A percentile compares a stretch with the other conserved stretches of the same genome.
phyloP scores from a whole-genome alignment of 441 rosid species.

The Rhodomyrtus psidioides region DNA sequence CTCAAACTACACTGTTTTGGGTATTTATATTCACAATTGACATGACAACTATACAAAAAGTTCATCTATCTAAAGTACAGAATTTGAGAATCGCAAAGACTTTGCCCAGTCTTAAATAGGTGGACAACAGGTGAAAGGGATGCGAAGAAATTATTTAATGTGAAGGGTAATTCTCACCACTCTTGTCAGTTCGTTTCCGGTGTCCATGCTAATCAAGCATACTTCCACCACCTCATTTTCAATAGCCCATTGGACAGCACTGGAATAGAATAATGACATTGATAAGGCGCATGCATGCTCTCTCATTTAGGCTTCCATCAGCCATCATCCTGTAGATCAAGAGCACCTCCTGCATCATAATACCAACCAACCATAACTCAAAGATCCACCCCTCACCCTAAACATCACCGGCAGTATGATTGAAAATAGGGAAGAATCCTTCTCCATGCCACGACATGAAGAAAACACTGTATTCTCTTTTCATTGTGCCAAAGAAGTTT shows the following conservation, averaged over 20 bases:
- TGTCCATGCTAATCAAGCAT: no score
- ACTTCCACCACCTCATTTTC: no score
- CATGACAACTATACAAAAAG: neutral
- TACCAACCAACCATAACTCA: neutral
- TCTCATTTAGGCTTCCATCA: neutral
- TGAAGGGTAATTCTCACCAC: no score
- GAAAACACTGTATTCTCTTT: neutral
- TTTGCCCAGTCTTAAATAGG: neutral
- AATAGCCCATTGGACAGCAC: no score
- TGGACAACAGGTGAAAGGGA: neutral
- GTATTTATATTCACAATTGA: neutral
- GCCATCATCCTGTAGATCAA: neutral
- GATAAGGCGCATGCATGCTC: constrained; percentile 4
- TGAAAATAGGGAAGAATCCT: neutral
- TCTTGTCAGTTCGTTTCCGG: no score
- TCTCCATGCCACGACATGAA: neutral
- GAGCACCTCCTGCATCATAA: constrained; percentile 1
- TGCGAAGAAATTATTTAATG: neutral
- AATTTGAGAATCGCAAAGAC: neutral
- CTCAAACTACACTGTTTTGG: neutral
- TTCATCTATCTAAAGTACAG: neutral
- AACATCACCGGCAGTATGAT: neutral
- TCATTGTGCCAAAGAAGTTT: neutral
- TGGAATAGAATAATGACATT: no score
- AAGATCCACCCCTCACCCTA: neutral